Conservation (phyloP, 1,284 basidiomycete species). For the Ustilago esculenta region DNA sequence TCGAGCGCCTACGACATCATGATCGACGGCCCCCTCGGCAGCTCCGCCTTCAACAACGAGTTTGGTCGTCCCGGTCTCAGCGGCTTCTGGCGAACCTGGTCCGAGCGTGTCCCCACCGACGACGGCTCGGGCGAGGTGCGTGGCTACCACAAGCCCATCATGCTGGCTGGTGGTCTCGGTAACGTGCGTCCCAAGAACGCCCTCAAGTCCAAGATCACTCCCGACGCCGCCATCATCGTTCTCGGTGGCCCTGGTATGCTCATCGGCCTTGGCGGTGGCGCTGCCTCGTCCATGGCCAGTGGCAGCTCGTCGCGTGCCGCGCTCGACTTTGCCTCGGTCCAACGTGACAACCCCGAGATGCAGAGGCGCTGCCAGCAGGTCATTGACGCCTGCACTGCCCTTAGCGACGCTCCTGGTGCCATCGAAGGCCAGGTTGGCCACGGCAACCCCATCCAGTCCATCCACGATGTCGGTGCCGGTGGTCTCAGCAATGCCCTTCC, state of each 20-base stretch:
- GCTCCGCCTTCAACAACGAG: constrained; percentile 97
- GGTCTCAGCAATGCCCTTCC: constrained; percentile 96
- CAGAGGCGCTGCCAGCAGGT: constrained; percentile 96
- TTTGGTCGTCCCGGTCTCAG: constrained; percentile 86
- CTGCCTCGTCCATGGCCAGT: constrained; percentile 86
- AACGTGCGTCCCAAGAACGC: constrained; percentile 74
- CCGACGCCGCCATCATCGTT: constrained; percentile 75
- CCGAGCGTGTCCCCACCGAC: constrained; percentile 55
- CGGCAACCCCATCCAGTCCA: constrained; percentile 84
- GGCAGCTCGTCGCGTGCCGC: constrained; percentile 78
- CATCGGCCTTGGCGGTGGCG: constrained; percentile 95
- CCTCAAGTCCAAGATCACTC: constrained; percentile 61
- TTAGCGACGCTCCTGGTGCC: constrained; percentile 41
- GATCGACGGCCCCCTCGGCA: constrained; percentile 93
- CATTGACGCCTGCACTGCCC: constrained; percentile 76
- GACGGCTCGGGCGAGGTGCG: constrained; percentile 73
- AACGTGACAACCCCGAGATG: constrained; percentile 98
- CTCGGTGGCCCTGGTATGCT: constrained; percentile 97
- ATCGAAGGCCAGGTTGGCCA: constrained; percentile 38
- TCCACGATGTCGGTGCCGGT: constrained; percentile 98
- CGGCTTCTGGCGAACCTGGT: constrained; percentile 69
- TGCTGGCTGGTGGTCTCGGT: constrained; percentile 97
- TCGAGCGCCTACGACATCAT: constrained; percentile 95
- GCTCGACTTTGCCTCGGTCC: constrained; percentile 96
- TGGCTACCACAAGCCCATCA: constrained; percentile 99